Evolutionary conservation across 129 eudicot genomes (phyloP).

Genomic region (Ambrosia artemisiifolia): DNA sequence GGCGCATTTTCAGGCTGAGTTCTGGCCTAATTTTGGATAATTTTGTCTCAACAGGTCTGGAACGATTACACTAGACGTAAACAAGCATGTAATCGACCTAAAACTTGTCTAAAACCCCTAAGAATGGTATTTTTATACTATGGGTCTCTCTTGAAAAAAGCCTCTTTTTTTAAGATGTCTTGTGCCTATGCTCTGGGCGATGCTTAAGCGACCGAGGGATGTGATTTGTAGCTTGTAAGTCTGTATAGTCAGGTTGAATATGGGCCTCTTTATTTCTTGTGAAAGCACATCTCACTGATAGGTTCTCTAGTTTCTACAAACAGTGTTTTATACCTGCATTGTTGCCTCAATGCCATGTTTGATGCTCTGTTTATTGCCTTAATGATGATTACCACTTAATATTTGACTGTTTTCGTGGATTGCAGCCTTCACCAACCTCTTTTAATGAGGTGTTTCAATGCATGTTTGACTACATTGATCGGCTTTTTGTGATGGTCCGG

Average conservation of each 20-base stretch:
- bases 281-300: background rate
- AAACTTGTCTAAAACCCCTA: no score
- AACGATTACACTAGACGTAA: no score
- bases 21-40: no score
- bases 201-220: background rate
- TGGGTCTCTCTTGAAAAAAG: no score
- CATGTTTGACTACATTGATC: slow-evolving; percentile 60
- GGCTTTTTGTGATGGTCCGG: slow-evolving; percentile 53
- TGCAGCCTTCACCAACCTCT: slow-evolving; percentile 96
- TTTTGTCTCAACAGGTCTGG: no score
- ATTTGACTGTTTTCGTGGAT: slow-evolving; percentile 16
- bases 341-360: background rate
- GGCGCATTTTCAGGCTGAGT: no score
- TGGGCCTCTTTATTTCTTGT: background rate
- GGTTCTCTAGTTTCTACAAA: background rate
- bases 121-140: no score
- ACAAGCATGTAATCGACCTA: no score
- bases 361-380: background rate
- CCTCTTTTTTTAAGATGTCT: no score
- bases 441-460: slow-evolving; percentile 95
- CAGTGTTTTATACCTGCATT: background rate
- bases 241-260: background rate
- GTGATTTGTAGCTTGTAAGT: background rate
- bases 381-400: background rate
- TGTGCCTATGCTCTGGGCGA: no score